Evolutionary conservation across 345 rosid genomes (phyloP).

Genomic region (Gossypium mustelinum): DNA sequence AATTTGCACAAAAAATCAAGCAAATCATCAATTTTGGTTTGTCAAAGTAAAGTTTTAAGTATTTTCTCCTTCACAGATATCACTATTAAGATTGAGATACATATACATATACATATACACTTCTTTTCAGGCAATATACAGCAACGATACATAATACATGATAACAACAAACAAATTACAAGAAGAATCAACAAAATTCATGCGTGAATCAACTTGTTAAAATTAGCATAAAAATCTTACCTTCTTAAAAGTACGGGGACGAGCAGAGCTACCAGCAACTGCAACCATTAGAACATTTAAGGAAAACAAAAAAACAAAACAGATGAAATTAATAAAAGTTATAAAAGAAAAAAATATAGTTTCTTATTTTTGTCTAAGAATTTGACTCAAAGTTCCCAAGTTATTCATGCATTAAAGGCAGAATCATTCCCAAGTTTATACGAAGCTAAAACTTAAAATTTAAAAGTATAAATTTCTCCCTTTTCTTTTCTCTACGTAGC

Average conservation of each 20-base stretch:
- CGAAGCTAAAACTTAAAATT: background rate
- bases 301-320: background rate
- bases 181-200: background rate
- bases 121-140: background rate
- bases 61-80: background rate
- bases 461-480: background rate
- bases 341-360: background rate
- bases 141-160: background rate
- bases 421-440: background rate
- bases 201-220: background rate
- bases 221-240: constrained; percentile 24
- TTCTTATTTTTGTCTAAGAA: background rate
- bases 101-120: background rate
- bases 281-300: constrained; percentile 22
- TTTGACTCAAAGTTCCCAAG: background rate
- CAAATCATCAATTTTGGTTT: background rate
- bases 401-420: background rate
- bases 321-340: background rate
- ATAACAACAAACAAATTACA: background rate
- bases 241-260: constrained; percentile 81
- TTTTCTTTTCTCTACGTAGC: background rate
- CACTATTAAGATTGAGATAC: background rate
- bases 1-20: background rate
- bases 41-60: background rate
- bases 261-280: constrained; percentile 84